A percentile compares a stretch with the other conserved stretches of the same genome.
These are phyloP conservation scores for Mortierella sp. DNA, from an alignment of 371 early-diverging fungal species.

Conservation along the genomic window DNA sequence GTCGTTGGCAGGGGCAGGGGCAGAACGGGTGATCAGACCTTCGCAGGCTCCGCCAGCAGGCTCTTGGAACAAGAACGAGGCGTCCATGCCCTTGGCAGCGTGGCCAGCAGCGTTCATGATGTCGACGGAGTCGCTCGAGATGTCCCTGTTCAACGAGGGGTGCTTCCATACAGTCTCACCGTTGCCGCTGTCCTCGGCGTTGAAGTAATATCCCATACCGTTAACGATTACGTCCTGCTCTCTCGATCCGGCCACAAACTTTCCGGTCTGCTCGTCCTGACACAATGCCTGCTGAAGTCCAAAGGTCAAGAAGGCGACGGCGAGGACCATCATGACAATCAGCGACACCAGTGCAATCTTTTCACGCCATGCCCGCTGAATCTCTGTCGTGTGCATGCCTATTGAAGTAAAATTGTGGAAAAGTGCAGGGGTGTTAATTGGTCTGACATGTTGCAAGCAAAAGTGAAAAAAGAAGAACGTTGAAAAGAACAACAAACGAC, in stretches of 20 bases:
- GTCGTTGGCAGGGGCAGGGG: slow-evolving; percentile 30
- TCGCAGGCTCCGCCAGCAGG: slow-evolving; percentile 41
- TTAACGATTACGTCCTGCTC: slow-evolving; percentile 45
- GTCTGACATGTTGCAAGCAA: background rate
- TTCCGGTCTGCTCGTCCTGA: slow-evolving; percentile 49
- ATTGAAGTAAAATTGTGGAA: background rate
- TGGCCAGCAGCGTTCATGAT: slow-evolving; percentile 68
- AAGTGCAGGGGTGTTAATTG: no score
- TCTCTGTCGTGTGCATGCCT: slow-evolving; percentile 59
- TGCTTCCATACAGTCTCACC: slow-evolving; percentile 59
- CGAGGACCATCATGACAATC: slow-evolving; percentile 76
- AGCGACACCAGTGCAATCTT: slow-evolving; percentile 86
- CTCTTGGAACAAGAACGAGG: slow-evolving; percentile 68
- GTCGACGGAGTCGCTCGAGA: slow-evolving; percentile 61
- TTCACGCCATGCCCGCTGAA: slow-evolving; percentile 90
- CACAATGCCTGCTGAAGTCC: slow-evolving; percentile 75
- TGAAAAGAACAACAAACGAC: background rate
- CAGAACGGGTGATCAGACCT: slow-evolving; percentile 29
- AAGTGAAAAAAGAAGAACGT: background rate
- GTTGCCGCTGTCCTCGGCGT: slow-evolving; percentile 41
- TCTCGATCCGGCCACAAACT: slow-evolving; percentile 54
- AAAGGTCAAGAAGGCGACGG: slow-evolving; percentile 85
- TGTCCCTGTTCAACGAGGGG: slow-evolving; percentile 63
- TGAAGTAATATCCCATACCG: slow-evolving; percentile 58
- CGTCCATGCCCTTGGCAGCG: slow-evolving; percentile 68